These are phyloP conservation scores for Candida loeiensis DNA, from an alignment of 805 yeast species.

Conservation along the genomic window DNA sequence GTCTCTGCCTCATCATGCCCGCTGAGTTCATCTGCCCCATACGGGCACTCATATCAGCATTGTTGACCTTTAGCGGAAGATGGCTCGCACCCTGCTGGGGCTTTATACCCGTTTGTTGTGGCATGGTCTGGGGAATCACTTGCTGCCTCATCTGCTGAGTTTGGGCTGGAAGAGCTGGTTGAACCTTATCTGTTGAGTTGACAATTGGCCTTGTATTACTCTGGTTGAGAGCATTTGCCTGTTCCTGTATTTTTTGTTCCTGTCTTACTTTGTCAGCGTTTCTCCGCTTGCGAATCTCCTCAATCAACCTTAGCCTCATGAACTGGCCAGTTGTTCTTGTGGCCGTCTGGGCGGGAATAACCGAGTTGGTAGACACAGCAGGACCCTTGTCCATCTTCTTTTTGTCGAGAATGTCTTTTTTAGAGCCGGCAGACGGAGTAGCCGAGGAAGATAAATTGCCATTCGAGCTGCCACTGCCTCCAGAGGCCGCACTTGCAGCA, in stretches of 20 bases:
- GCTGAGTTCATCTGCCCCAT: background rate
- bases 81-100: conserved; percentile 5
- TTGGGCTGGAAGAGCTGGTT: conserved; percentile 19
- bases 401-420: conserved; percentile 30
- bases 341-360: conserved; percentile 16
- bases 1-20: conserved; percentile 3
- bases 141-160: conserved; percentile 16
- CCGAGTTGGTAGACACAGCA: conserved; percentile 13
- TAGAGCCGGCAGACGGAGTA: conserved; percentile 15
- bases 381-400: conserved; percentile 16
- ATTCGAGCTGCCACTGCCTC: conserved; percentile 6
- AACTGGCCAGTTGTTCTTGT: conserved; percentile 58
- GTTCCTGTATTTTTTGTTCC: conserved; percentile 40
- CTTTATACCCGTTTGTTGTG: conserved; percentile 1
- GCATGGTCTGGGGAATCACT: conserved; percentile 19
- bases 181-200: conserved; percentile 10
- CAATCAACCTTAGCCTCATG: conserved; percentile 82
- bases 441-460: conserved; percentile 18
- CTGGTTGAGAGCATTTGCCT: conserved; percentile 25
- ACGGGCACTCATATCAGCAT: background rate
- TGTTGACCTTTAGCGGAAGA: conserved; percentile 4
- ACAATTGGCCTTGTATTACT: conserved; percentile 35
- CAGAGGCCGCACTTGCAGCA: conserved; percentile 15
- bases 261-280: conserved; percentile 41
- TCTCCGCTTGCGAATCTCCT: conserved; percentile 72